Percentiles rank a stretch among this genome's conserved stretches.
Conservation (phyloP, 163 green algal species). For the Prototheca cutis region DNA sequence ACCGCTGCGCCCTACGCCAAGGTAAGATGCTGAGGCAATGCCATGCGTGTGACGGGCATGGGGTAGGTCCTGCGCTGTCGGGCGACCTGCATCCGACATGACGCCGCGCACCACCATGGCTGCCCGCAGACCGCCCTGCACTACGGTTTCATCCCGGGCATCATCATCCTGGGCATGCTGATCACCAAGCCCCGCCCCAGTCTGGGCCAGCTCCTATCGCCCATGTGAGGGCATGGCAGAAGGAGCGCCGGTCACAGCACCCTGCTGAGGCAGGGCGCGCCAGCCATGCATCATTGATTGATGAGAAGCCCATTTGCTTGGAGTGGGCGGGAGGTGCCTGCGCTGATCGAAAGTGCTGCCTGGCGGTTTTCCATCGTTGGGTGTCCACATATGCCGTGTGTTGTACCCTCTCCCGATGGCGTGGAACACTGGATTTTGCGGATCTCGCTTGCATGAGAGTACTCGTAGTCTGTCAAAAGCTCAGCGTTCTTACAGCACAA, state of each 20-base stretch:
- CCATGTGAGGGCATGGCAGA: conserved; percentile 24
- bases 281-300: not conserved
- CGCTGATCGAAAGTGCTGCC: not conserved
- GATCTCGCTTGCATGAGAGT: too few species aligned
- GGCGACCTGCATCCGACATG: not conserved
- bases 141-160: conserved; percentile 51
- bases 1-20: not conserved
- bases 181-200: conserved; percentile 43
- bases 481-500: too few species aligned
- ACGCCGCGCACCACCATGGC: not conserved
- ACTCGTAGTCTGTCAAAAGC: too few species aligned
- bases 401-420: too few species aligned
- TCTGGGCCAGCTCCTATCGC: conserved; percentile 39
- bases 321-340: too few species aligned
- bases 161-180: conserved; percentile 47
- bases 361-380: too few species aligned
- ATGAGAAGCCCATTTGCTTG: not conserved
- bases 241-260: too few species aligned
- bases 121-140: conserved; percentile 39
- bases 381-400: too few species aligned
- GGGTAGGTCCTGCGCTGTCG: not conserved
- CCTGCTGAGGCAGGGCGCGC: too few species aligned
- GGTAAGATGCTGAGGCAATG: too few species aligned
- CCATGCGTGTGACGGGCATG: not conserved
- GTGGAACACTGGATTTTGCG: too few species aligned